Evolutionary conservation across 805 yeast genomes (phyloP), one percentile per base, ranked within the genome.

Genomic region (Danielia reshetovae): DNA sequence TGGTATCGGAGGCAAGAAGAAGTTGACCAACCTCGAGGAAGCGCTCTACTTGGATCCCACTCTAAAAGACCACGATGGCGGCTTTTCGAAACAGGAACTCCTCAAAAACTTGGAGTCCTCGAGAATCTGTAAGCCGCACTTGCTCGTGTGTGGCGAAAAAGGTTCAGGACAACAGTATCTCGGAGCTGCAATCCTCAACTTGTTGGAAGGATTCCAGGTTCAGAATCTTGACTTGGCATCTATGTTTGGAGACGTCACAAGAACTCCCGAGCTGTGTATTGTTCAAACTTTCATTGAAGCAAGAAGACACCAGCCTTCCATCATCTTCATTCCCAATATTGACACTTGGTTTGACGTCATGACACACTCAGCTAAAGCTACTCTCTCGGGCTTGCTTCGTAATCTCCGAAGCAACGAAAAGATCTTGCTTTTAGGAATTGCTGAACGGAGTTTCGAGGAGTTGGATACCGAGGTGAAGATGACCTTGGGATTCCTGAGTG

Each of bases 101-200:
- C 55, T 76, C 24, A 58, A 65, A 27, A 63, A 51, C 25, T 63
- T 74, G 34, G 77, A 68, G 45, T 61, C 63, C 27, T 66, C 93
- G 3, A 68, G 97, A 42, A 68, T 85, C 1, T 89, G 80, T 55
- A 76, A 85, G 43, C 99, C 99, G 2, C 75, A 93, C 44, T 59
- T 93, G 21, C 61, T 88, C 18, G 67, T 93, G 2, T 61, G 77
- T 28, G 97, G 97, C 4, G 63, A 66, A 2, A 62, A 68, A 10
- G 97, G 97, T 0, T 75, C 75, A 57, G 99, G 97, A 1, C 96
- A 89, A 51, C 83, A 78, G 44, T 88, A 90, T 54, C 55, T 93
- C 7, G 82, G 88, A 3, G 70, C 88, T 2, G 96, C 97, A 0
- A 67, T 89, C 7, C 64, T 90, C 34, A 83, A 87, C 49, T 72